These are phyloP conservation scores for Coniochaeta sp. DNA, from an alignment of 2,329 filamentous ascomycete species.

Conservation along the genomic window DNA sequence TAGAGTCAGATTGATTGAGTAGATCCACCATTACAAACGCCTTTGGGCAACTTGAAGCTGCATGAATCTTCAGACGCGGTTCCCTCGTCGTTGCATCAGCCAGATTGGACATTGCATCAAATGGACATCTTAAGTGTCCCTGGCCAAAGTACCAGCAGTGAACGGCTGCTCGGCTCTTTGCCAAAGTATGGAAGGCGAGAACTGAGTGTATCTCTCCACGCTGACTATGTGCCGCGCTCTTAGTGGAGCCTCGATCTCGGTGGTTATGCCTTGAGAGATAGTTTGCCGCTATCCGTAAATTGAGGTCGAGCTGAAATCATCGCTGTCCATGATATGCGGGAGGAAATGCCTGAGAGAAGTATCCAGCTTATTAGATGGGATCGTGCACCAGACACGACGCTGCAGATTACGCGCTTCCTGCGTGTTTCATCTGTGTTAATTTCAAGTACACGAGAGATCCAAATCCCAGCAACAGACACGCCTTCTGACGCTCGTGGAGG, in stretches of 20 bases:
- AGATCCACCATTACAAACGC: too few relatives aligned
- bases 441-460: background rate
- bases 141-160: too few relatives aligned
- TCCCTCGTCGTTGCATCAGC: background rate
- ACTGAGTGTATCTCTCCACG: background rate
- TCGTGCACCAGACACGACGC: background rate
- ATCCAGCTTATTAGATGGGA: background rate
- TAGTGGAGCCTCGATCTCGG: background rate
- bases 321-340: background rate
- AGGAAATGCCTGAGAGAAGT: background rate
- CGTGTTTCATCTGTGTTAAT: background rate
- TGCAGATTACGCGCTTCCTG: background rate
- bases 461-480: too few relatives aligned
- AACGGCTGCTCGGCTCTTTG: too few relatives aligned
- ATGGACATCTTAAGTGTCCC: too few relatives aligned
- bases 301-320: background rate
- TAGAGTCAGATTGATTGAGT: background rate
- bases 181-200: too few relatives aligned
- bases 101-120: background rate
- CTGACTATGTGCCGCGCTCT: background rate
- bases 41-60: background rate
- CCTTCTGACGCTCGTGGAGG: too few relatives aligned
- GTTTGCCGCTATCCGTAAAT: background rate
- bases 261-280: background rate
- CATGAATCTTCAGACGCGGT: background rate